phyloP scores from a whole-genome alignment of 345 rosid species.

The Citrus cavaleriei region DNA sequence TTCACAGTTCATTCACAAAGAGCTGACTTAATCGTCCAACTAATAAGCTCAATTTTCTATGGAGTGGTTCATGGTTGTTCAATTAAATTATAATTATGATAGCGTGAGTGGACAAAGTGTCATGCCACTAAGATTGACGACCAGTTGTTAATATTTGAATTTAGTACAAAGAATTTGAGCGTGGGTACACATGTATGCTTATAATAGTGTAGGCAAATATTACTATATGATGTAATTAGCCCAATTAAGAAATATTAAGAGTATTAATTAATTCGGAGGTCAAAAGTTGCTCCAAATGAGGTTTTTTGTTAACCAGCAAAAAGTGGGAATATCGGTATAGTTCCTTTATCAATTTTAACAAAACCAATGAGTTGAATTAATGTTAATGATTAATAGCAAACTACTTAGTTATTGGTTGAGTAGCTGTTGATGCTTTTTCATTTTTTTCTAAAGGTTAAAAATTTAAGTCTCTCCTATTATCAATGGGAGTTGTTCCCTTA shows the following conservation, averaged over 20 bases:
- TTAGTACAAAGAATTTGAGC: slow-evolving; percentile 4
- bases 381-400: not conserved
- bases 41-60: slow-evolving; percentile 14
- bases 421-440: no score
- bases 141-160: slow-evolving; percentile 15
- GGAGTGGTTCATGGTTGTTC: not conserved
- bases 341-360: not conserved
- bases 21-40: slow-evolving; percentile 4
- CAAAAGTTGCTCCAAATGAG: not conserved
- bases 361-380: not conserved
- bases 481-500: no score
- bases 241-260: not conserved
- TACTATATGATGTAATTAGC: not conserved
- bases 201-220: not conserved
- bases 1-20: not conserved
- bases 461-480: no score
- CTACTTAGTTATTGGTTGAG: no score
- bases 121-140: slow-evolving; percentile 16
- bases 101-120: slow-evolving; percentile 2
- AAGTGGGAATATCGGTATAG: not conserved
- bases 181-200: not conserved
- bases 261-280: not conserved
- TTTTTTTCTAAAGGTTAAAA: no score
- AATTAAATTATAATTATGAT: not conserved
- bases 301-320: not conserved